A percentile compares a stretch with the other conserved stretches of the same genome.
These are phyloP conservation scores for Phytophthora pseudosyringae DNA, from an alignment of 352 stramenopile species.

Conservation along the genomic window DNA sequence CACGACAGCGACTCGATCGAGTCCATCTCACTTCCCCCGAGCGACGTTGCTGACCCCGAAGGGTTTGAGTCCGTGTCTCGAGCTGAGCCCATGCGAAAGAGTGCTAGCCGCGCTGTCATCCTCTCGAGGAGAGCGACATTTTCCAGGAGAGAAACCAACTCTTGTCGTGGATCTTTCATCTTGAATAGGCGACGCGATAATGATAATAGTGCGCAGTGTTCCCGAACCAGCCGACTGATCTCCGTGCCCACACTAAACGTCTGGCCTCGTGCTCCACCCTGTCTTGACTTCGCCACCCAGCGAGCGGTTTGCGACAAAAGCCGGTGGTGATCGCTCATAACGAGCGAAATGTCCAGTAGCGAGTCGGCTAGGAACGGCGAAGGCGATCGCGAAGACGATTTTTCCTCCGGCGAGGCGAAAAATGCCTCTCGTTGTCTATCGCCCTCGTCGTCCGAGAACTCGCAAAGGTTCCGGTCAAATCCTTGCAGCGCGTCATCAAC, in stretches of 20 bases:
- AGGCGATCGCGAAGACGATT: conserved; percentile 14
- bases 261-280: conserved; percentile 6
- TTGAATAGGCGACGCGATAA: conserved; percentile 55
- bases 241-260: conserved; percentile 49
- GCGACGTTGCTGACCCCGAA: conserved; percentile 15
- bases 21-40: conserved; percentile 15
- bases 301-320: conserved; percentile 61
- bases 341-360: conserved; percentile 74
- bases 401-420: conserved; percentile 2
- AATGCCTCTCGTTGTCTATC: conserved; percentile 8
- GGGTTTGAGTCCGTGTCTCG: conserved; percentile 7
- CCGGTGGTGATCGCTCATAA: conserved; percentile 77
- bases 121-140: conserved; percentile 58
- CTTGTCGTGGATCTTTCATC: conserved; percentile 55
- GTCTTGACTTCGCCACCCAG: conserved; percentile 51
- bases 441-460: conserved; percentile 28
- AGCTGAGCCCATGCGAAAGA: conserved; percentile 33
- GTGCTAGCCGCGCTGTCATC: conserved; percentile 31
- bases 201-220: conserved; percentile 63
- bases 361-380: conserved; percentile 56
- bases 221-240: conserved; percentile 56
- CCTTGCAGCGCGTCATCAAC: conserved; percentile 14
- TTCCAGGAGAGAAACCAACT: conserved; percentile 61
- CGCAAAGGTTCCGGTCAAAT: conserved; percentile 12
- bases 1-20: conserved; percentile 30